Evolutionary conservation across 169 alveolate species (phyloP), one percentile per base, ranked within the genome.

Genomic region (Plasmodium adleri): DNA sequence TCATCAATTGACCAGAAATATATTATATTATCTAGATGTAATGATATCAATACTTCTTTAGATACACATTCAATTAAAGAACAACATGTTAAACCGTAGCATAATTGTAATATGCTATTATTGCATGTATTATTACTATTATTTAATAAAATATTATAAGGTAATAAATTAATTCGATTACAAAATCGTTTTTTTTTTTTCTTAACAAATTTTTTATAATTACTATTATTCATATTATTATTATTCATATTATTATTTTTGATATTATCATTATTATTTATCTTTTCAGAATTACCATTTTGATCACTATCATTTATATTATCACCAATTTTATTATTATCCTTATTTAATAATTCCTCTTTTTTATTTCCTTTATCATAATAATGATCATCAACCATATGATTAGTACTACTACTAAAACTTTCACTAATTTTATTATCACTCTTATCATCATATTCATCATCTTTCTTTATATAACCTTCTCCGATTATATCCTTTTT

Each of bases 1-100:
- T 86, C 92, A 72, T 86, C 92, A 10, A 86, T 22, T n/a, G 92
- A 86, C 92, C 92, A 86, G 24, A 86, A 71, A 71, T 24, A 71
- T 45, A 86, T 17, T 47, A 54, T 71, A 56, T 86, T 86, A 72
- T 86, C 76, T 9, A 70, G 1, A 43, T 86, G 87, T 13, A 86
- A 66, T 1, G 92, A 86, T 43, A 86, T 86, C 72, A 86, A 52
- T 22, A 86, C 49, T 43, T 86, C 92, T n/a, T 58, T 86, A 1
- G 92, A 86, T 32, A 86, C 43, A 66, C 92, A 86, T 47, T 86
- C 87, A 47, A 86, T 86, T 39, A 71, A 54, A 54, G 86, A 45
- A 3, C 86, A 45, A 63, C 88, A 86, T 1, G 92, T 58, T 20
- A 86, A 39, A n/a, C 92, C 92, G 47, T 71, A 86, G 52, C 70